These are phyloP conservation scores for Earliella scabrosa DNA, from an alignment of 1,284 basidiomycete species.

Conservation along the genomic window DNA sequence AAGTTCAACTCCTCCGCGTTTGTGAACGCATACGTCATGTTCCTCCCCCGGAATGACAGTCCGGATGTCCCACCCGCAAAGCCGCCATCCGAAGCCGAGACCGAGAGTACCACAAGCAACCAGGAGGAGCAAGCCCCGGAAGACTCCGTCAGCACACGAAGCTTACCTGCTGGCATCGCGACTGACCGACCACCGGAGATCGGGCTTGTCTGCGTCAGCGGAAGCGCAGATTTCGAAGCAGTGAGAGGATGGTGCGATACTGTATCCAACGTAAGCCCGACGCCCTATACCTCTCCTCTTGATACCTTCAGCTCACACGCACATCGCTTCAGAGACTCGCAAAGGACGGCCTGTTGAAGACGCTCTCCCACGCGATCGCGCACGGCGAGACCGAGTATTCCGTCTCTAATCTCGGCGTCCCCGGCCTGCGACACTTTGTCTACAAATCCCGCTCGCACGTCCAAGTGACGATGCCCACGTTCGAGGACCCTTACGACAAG, in stretches of 20 bases:
- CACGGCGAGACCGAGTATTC: slow-evolving; percentile 63
- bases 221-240: slow-evolving; percentile 69
- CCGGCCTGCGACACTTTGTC: slow-evolving; percentile 91
- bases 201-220: slow-evolving; percentile 69
- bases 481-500: slow-evolving; percentile 82
- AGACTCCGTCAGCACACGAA: slow-evolving; percentile 8
- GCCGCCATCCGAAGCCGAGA: neutral
- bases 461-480: slow-evolving; percentile 84
- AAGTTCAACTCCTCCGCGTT: slow-evolving; percentile 93
- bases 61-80: slow-evolving; percentile 1
- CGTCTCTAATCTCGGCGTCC: slow-evolving; percentile 77
- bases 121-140: neutral
- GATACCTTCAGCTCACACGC: no score
- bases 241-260: slow-evolving; percentile 74
- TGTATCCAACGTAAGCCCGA: slow-evolving; percentile 57
- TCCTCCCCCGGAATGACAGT: slow-evolving; percentile 45
- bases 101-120: neutral
- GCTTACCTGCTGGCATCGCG: slow-evolving; percentile 6
- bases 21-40: slow-evolving; percentile 91
- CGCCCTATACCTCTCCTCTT: no score
- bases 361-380: slow-evolving; percentile 49
- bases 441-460: slow-evolving; percentile 91
- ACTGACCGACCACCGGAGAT: slow-evolving; percentile 39
- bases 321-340: slow-evolving; percentile 57
- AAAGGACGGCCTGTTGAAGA: slow-evolving; percentile 58